Evolutionary conservation across 306 rosid species (phyloP).

Genomic region (Quillaja saponaria): DNA sequence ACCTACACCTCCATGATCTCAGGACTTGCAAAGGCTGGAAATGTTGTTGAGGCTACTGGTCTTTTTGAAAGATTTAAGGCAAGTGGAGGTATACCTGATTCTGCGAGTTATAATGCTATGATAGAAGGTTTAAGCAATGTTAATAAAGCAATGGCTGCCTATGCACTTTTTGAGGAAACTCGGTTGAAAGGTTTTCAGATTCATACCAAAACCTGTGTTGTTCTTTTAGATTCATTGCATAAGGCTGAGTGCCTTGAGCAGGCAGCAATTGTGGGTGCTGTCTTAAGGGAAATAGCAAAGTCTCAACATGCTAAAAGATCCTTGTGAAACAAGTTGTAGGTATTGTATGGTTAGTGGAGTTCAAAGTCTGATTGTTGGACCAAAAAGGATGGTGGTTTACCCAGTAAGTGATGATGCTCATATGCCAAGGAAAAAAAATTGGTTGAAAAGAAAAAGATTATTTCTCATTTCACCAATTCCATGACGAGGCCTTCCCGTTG

Average conservation of each 20-base stretch:
- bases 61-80: slow-evolving; percentile 77
- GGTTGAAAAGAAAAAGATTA: slow-evolving; percentile 8
- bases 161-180: slow-evolving; percentile 82
- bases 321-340: slow-evolving; percentile 40
- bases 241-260: slow-evolving; percentile 91
- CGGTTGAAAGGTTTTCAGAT: slow-evolving; percentile 69
- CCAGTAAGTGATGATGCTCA: slow-evolving; percentile 12
- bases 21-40: slow-evolving; percentile 88
- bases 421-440: slow-evolving; percentile 6
- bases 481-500: slow-evolving; percentile 28
- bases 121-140: slow-evolving; percentile 80
- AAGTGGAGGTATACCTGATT: slow-evolving; percentile 76
- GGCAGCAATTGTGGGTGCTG: slow-evolving; percentile 89
- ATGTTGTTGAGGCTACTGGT: slow-evolving; percentile 65
- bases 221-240: slow-evolving; percentile 84
- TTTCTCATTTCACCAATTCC: slow-evolving; percentile 21
- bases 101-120: slow-evolving; percentile 81
- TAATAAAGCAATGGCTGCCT: slow-evolving; percentile 80
- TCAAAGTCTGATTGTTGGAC: slow-evolving; percentile 26
- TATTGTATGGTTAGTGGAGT: no score
- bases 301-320: slow-evolving; percentile 82
- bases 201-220: slow-evolving; percentile 65
- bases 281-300: slow-evolving; percentile 81
- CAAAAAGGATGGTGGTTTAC: slow-evolving; percentile 6
- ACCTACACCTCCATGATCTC: slow-evolving; percentile 89